Evolutionary conservation across 2,329 filamentous ascomycete species (phyloP).

Genomic region (Paracoccidioides brasiliensis): DNA sequence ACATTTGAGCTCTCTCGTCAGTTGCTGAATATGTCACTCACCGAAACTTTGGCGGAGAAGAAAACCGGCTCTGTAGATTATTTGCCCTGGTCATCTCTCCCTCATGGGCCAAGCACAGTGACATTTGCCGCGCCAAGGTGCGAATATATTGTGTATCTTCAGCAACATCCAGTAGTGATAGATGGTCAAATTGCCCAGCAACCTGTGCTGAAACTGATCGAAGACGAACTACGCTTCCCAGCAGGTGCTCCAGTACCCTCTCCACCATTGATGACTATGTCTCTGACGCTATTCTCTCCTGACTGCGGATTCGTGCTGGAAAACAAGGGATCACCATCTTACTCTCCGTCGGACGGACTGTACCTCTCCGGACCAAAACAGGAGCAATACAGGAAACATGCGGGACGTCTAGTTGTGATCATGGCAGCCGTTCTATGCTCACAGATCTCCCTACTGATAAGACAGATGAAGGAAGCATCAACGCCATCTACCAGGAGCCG

Average conservation of each 20-base stretch:
- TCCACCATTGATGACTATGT: slow-evolving; percentile 43
- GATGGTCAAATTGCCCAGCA: slow-evolving; percentile 19
- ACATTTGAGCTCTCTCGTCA: slow-evolving; percentile 45
- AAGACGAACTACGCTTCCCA: slow-evolving; percentile 47
- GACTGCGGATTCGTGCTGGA: slow-evolving; percentile 55
- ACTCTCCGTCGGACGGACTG: slow-evolving; percentile 36
- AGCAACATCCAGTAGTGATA: slow-evolving; percentile 38
- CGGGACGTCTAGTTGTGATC: slow-evolving; percentile 40
- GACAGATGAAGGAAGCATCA: slow-evolving; percentile 51
- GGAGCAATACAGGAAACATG: slow-evolving; percentile 41
- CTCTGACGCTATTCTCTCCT: slow-evolving; percentile 49
- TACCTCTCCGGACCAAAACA: slow-evolving; percentile 46
- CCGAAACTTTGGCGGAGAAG: slow-evolving; percentile 47
- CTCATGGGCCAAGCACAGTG: slow-evolving; percentile 40
- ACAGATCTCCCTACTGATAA: slow-evolving; percentile 44
- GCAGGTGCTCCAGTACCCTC: slow-evolving; percentile 42
- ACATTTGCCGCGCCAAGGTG: slow-evolving; percentile 56
- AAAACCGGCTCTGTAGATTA: slow-evolving; percentile 45
- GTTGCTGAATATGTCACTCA: slow-evolving; percentile 61
- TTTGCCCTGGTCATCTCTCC: slow-evolving; percentile 65
- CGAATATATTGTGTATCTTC: slow-evolving; percentile 78
- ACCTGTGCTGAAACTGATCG: slow-evolving; percentile 37
- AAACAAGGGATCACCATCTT: slow-evolving; percentile 46
- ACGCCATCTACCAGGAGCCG: slow-evolving; percentile 52
- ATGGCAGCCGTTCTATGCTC: slow-evolving; percentile 37